These are phyloP conservation scores for Colletotrichum kahawae DNA, from an alignment of 2,329 filamentous ascomycete species.

Conservation along the genomic window DNA sequence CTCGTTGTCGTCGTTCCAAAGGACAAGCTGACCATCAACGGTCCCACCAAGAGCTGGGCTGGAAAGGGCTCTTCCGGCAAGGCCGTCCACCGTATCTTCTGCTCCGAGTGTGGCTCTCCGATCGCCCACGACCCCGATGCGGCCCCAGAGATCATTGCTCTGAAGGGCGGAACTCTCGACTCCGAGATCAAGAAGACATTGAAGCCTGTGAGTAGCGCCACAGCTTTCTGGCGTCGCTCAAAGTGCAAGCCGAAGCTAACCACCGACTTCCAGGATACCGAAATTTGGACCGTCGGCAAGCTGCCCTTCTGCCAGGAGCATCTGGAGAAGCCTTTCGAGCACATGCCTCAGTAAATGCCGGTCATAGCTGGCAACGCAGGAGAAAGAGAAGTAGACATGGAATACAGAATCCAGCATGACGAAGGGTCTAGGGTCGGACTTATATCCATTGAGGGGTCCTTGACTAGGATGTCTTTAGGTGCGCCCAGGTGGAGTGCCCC, in stretches of 20 bases:
- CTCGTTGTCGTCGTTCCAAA: constrained; percentile 71
- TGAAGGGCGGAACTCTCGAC: constrained; percentile 71
- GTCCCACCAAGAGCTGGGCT: constrained; percentile 68
- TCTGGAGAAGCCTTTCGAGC: constrained; percentile 64
- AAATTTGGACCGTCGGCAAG: constrained; percentile 74
- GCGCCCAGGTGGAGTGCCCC: not conserved
- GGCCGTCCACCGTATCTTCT: constrained; percentile 71
- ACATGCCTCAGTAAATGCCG: constrained; percentile 62
- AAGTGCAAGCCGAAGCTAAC: not conserved
- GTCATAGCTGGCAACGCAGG: no score
- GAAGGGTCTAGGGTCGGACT: not conserved
- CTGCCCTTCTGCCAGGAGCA: constrained; percentile 73
- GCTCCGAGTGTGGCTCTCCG: constrained; percentile 71
- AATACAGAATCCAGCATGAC: not conserved
- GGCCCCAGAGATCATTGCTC: constrained; percentile 72
- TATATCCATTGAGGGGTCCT: not conserved
- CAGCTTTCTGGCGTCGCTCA: not conserved
- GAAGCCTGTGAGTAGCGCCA: constrained; percentile 59
- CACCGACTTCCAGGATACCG: constrained; percentile 54
- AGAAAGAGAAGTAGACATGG: not conserved
- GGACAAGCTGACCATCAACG: constrained; percentile 66
- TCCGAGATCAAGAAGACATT: constrained; percentile 69
- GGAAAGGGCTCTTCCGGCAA: constrained; percentile 66
- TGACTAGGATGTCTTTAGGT: not conserved
- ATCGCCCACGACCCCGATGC: constrained; percentile 74